Evolutionary conservation across 2,329 filamentous ascomycete species (phyloP), one percentile per base, ranked within the genome.

Genomic region (Camillea tinctor): DNA sequence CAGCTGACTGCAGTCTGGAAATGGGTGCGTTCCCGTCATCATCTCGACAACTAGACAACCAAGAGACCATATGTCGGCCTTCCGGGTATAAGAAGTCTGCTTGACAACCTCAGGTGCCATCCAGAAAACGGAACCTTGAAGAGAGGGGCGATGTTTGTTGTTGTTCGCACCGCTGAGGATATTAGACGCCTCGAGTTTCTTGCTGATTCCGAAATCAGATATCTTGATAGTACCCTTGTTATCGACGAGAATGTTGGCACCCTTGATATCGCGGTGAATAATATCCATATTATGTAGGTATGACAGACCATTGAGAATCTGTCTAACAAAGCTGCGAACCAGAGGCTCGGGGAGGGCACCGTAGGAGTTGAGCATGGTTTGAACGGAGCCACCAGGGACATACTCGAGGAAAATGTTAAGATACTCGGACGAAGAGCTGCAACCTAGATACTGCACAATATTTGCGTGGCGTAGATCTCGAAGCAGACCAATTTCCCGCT

Each of bases 391-490:
- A 76, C 95, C 95, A 17, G 95, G 92, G 30, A 99, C 95, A 75
- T 99, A 99, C 77, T 99, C 95, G 72, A 99, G 88, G 87, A 99
- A 99, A 90, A 99, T 99, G 80, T 99, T 99, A 70, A 99, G 87
- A 74, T 94, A 89, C 58, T 93, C 89, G 19, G 92, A 87, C 63
- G 96, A 95, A 8, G 92, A 94, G 71, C 93, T 94, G 68, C 93
- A 97, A 61, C 95, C 95, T 7, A 99, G 87, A 73, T 99, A 99
- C 74, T 97, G 95, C 74, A 99, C 95, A 73, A 99, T 98, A 74
- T 99, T 98, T 58, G 92, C 87, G 72, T 99, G 95, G 71, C 96
- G 93, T 54, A 99, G 87, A 68, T 97, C 95, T 65, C 95, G 91
- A 49, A 99, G 84, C 56, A 99, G 86, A 63, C 90, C 91, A 74